A percentile compares a stretch with the other conserved stretches of the same genome.
Evolutionary conservation across 2,329 filamentous ascomycete species (phyloP).

Genomic region (Incumbomyces delicatus): DNA sequence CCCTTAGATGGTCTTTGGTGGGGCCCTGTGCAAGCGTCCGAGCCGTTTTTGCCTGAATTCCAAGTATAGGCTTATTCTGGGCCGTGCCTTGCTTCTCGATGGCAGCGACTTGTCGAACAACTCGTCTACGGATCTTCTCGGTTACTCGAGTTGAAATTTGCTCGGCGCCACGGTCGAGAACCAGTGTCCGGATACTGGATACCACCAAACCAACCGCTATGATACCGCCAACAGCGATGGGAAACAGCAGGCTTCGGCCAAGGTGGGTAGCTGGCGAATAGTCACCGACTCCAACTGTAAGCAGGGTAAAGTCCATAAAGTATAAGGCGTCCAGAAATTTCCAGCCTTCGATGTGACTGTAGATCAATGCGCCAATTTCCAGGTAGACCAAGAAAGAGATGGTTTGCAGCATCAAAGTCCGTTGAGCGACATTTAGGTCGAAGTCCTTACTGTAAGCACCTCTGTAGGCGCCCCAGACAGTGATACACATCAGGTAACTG

Average conservation of each 20-base stretch:
- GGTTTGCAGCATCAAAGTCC: constrained; percentile 41
- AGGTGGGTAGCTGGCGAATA: constrained; percentile 41
- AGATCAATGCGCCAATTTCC: constrained; percentile 30
- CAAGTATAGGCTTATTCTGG: constrained; percentile 9
- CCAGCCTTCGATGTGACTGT: constrained; percentile 41
- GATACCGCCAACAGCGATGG: constrained; percentile 46
- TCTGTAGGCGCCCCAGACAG: constrained; percentile 45
- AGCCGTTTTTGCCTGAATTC: constrained; percentile 8
- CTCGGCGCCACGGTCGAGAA: constrained; percentile 30
- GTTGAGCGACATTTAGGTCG: constrained; percentile 45
- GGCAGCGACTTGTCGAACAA: constrained; percentile 22
- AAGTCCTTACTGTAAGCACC: constrained; percentile 49
- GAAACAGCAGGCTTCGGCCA: constrained; percentile 43
- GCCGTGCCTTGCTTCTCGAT: constrained; percentile 4
- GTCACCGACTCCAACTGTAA: constrained; percentile 47
- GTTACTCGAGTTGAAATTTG: constrained; percentile 28
- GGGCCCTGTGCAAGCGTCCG: constrained; percentile 12
- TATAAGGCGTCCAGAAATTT: constrained; percentile 45
- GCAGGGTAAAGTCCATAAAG: constrained; percentile 47
- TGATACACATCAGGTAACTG: constrained; percentile 44
- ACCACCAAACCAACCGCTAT: constrained; percentile 47
- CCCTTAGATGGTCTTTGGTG: constrained; percentile 10
- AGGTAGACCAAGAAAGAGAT: constrained; percentile 33
- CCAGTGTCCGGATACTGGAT: constrained; percentile 37
- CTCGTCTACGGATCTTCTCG: constrained; percentile 25